Evolutionary conservation across 169 alveolate species (phyloP), one percentile per base, ranked within the genome.

Genomic region (Theileria equi): DNA sequence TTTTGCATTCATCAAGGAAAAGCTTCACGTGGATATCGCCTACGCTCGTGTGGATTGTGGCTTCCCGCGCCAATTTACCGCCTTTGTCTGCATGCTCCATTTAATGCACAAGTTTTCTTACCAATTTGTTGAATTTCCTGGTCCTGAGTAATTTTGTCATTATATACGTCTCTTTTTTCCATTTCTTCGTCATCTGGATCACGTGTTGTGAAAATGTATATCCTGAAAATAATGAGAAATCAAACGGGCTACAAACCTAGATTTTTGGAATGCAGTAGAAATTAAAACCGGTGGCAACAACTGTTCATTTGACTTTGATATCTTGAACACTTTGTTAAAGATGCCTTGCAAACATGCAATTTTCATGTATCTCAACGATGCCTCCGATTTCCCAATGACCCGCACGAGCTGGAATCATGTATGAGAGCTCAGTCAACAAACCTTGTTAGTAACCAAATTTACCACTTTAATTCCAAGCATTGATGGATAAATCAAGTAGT

Each of bases 11-110:
- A 65, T 93, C 80, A 41, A 89, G 88, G 84, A 89, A 96, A 52
- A 97, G 90, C 55, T 93, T 90, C 28, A 96, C 88, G 76, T 92
- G 89, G 7, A 97, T 95, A 78, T 97, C 99, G 1, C 99, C 99
- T 77, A 91, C 80, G n/a, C 96, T 92, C 31, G 99, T 96, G 81
- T 94, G 96, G 31, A 97, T 92, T 21, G 94, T 89, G 5, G 98
- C 99, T 71, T 88, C 74, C 31, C 84, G 83, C 23, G 96, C 94
- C 11, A 90, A 68, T 52, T 84, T 66, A 28, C 83, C 83, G 57
- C 52, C 49, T 36, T 55, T 55, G 67, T 55, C 66, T 58, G 35
- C 49, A 54, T 17, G 61, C 26, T 47, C 70, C 61, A 45, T 45
- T 28, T 50, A 61, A 29, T 47, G 40, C 52, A 52, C 65, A 23